Conservation (phyloP, 2,329 filamentous ascomycete genomes). For the Fusarium xyrophilum region DNA sequence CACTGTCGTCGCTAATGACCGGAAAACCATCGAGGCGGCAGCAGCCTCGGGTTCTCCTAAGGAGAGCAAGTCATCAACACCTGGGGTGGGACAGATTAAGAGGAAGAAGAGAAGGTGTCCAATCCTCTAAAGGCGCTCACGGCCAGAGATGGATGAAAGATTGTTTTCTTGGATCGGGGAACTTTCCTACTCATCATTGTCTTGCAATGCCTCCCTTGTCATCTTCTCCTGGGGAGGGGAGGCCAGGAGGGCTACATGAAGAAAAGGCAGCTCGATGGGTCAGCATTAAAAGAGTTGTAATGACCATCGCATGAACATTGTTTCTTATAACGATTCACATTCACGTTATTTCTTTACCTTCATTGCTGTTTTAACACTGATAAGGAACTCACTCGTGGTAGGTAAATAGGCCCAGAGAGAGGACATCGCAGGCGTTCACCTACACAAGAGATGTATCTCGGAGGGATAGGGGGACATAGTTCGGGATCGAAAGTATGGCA, state of each 20-base stretch:
- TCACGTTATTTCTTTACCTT: conserved; percentile 41
- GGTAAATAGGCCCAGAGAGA: conserved; percentile 28
- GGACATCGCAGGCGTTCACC: conserved; percentile 26
- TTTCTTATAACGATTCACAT: conserved; percentile 46
- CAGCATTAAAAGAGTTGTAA: conserved; percentile 50
- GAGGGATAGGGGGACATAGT: conserved; percentile 26
- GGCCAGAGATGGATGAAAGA: conserved; percentile 19
- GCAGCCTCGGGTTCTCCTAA: conserved; percentile 48
- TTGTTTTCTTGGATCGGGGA: conserved; percentile 31
- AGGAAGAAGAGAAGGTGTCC: conserved; percentile 87
- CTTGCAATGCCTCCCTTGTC: conserved; percentile 18
- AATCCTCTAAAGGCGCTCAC: conserved; percentile 66
- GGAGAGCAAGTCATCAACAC: conserved; percentile 50
- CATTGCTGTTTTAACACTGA: conserved; percentile 36
- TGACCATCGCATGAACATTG: conserved; percentile 50
- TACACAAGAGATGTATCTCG: conserved; percentile 29
- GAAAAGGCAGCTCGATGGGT: conserved; percentile 27
- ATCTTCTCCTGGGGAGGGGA: conserved; percentile 30
- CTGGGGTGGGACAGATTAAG: conserved; percentile 61
- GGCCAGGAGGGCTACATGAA: conserved; percentile 11
- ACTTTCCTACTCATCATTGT: conserved; percentile 21
- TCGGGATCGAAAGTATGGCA: conserved; percentile 32
- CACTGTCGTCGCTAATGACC: conserved; percentile 83
- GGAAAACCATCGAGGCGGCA: conserved; percentile 65
- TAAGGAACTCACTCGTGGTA: conserved; percentile 31